Evolutionary conservation across 805 yeast species (phyloP).

Genomic region (Starmerella sirachaensis): DNA sequence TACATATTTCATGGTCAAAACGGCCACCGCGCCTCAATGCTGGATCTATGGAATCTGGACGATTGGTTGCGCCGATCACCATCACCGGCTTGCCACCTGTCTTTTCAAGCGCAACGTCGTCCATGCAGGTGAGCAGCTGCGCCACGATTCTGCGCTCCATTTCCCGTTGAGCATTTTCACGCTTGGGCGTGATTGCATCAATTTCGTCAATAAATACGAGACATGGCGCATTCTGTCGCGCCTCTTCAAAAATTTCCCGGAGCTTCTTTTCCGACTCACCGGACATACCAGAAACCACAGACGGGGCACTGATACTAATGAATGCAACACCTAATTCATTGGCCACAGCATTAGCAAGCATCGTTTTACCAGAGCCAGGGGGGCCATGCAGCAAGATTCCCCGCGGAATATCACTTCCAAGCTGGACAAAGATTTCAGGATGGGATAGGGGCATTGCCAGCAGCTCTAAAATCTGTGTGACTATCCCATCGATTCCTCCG

Average conservation of each 20-base stretch:
- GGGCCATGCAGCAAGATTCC: slow-evolving; percentile 95
- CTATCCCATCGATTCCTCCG: slow-evolving; percentile 84
- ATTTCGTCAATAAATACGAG: slow-evolving; percentile 89
- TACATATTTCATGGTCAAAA: slow-evolving; percentile 86
- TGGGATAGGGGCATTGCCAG: slow-evolving; percentile 86
- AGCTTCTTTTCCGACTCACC: slow-evolving; percentile 94
- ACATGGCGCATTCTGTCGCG: slow-evolving; percentile 81
- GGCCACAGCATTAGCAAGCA: slow-evolving; percentile 91
- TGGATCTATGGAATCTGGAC: slow-evolving; percentile 91
- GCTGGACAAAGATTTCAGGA: slow-evolving; percentile 76
- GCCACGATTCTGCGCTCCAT: slow-evolving; percentile 97
- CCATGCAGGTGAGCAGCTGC: slow-evolving; percentile 87
- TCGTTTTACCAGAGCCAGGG: slow-evolving; percentile 97
- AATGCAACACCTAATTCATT: slow-evolving; percentile 92
- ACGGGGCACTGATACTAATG: slow-evolving; percentile 82
- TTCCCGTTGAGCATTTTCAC: slow-evolving; percentile 96
- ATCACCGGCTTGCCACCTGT: slow-evolving; percentile 90
- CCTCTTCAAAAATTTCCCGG: slow-evolving; percentile 88
- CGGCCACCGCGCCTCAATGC: slow-evolving; percentile 95
- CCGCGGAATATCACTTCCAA: slow-evolving; percentile 92
- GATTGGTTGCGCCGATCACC: slow-evolving; percentile 89
- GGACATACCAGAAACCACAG: slow-evolving; percentile 97
- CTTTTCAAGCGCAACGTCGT: slow-evolving; percentile 74
- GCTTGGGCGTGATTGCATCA: slow-evolving; percentile 94
- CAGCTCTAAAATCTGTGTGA: slow-evolving; percentile 75